These are phyloP conservation scores for Arthrobotrys musiformis DNA, from an alignment of 2,329 filamentous ascomycete species.

Conservation along the genomic window DNA sequence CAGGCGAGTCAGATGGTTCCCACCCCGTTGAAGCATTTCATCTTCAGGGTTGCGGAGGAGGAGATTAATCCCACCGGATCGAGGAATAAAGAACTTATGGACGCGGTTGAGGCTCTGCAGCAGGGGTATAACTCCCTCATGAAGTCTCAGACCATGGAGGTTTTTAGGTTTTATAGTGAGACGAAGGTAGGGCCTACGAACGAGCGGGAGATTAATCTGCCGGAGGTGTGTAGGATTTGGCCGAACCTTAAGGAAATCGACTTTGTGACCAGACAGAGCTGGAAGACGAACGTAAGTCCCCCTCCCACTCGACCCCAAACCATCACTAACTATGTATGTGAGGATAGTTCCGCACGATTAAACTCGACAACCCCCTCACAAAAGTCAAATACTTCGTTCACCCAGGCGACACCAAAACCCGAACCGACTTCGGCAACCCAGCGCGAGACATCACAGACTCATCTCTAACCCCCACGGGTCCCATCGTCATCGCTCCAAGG, in stretches of 20 bases:
- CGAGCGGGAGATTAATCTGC: conserved; percentile 20
- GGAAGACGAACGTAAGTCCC: conserved; percentile 15
- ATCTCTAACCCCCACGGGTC: neutral
- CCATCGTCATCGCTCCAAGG: neutral
- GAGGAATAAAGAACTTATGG: neutral
- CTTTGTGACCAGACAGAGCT: conserved; percentile 14
- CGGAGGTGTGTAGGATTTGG: conserved; percentile 1
- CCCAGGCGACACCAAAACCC: neutral
- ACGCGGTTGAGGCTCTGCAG: neutral
- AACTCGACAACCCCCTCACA: neutral
- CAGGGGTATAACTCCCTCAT: neutral
- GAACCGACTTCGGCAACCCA: neutral
- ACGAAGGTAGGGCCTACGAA: neutral
- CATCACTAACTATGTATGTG: neutral
- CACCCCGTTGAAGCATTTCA: conserved; percentile 11
- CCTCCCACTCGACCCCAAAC: too few species aligned
- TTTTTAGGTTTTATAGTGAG: conserved; percentile 35
- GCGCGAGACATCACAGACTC: neutral
- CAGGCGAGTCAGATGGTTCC: too few species aligned
- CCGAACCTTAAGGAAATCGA: conserved; percentile 30
- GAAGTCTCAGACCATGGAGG: neutral
- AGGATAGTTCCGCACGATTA: neutral
- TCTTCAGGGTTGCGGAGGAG: conserved; percentile 11
- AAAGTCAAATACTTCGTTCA: neutral
- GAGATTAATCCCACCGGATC: neutral